Percentiles rank a stretch among this genome's conserved stretches.
Conservation (phyloP, 768 basidiomycete genomes). For the Calvatia gigantea region DNA sequence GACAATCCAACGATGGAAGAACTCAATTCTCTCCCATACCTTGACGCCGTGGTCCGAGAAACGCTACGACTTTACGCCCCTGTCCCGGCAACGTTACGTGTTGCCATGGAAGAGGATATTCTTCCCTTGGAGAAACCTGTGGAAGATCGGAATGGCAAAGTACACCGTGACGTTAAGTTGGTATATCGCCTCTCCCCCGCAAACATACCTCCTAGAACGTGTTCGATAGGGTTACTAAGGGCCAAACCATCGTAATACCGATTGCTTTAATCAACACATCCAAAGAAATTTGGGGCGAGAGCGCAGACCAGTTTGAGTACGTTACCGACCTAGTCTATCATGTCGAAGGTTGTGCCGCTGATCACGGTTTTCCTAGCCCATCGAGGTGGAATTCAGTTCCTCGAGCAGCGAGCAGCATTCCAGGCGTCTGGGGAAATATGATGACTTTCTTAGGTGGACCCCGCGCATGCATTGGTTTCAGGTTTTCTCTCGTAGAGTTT, state of each 20-base stretch:
- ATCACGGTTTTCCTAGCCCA: constrained; percentile 33
- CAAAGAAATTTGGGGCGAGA: constrained; percentile 51
- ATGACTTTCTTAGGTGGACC: constrained; percentile 56
- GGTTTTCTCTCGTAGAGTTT: constrained; percentile 51
- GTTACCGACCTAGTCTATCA: constrained; percentile 10
- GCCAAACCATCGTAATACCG: constrained; percentile 37
- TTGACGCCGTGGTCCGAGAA: constrained; percentile 55
- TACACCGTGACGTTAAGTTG: constrained; percentile 33
- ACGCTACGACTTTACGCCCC: constrained; percentile 47
- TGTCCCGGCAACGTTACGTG: constrained; percentile 32
- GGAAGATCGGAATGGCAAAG: constrained; percentile 34
- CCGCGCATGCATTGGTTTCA: constrained; percentile 54
- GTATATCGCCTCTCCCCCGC: not conserved
- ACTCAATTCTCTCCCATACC: constrained; percentile 52
- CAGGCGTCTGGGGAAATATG: constrained; percentile 50
- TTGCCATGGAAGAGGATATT: constrained; percentile 42
- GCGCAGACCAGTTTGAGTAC: constrained; percentile 51
- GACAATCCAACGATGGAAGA: constrained; percentile 60
- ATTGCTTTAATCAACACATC: constrained; percentile 45
- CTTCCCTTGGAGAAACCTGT: constrained; percentile 41
- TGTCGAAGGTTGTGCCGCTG: not conserved
- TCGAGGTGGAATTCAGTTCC: constrained; percentile 52
- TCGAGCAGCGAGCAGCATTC: constrained; percentile 34
- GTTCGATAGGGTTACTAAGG: constrained; percentile 27
- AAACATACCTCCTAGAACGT: not conserved